Percentiles rank a stretch among this genome's conserved stretches.
Evolutionary conservation across 805 yeast species (phyloP).

Genomic region (Candida corydali): DNA sequence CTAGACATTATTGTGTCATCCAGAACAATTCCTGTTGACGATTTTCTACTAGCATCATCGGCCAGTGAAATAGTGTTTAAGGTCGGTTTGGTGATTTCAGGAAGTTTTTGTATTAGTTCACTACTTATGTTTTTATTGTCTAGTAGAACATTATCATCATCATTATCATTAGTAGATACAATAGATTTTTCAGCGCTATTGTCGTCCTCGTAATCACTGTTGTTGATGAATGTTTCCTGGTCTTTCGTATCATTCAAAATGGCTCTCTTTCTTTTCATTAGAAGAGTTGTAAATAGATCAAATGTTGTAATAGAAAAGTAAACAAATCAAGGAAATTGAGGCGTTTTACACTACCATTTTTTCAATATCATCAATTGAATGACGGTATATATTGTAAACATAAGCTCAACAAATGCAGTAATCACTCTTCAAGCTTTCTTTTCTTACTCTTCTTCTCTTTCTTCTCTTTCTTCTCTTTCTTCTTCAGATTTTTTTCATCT

Average conservation of each 20-base stretch:
- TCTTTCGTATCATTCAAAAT: conserved; percentile 13
- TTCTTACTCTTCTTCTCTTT: conserved; percentile 9
- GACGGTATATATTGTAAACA: too few species aligned
- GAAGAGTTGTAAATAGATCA: background rate
- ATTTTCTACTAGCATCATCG: background rate
- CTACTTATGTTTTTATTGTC: background rate
- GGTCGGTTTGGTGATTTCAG: background rate
- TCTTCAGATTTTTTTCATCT: conserved; percentile 19
- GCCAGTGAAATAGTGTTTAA: background rate
- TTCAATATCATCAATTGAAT: background rate
- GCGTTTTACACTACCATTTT: conserved; percentile 6
- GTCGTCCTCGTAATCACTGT: conserved; percentile 30
- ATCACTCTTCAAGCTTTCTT: conserved; percentile 5
- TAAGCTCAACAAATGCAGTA: too few species aligned
- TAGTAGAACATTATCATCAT: conserved; percentile 2
- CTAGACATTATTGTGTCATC: conserved; percentile 17
- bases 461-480: conserved; percentile 21
- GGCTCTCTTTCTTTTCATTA: conserved; percentile 9
- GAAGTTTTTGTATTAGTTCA: background rate
- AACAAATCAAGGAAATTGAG: conserved; percentile 4
- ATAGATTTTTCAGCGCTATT: background rate
- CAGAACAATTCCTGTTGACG: background rate
- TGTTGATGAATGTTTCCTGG: conserved; percentile 32
- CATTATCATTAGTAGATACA: background rate
- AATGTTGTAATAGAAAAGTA: background rate